Evolutionary conservation across 345 rosid genomes (phyloP).

Genomic region (rapeseed (Brassica napus)): DNA sequence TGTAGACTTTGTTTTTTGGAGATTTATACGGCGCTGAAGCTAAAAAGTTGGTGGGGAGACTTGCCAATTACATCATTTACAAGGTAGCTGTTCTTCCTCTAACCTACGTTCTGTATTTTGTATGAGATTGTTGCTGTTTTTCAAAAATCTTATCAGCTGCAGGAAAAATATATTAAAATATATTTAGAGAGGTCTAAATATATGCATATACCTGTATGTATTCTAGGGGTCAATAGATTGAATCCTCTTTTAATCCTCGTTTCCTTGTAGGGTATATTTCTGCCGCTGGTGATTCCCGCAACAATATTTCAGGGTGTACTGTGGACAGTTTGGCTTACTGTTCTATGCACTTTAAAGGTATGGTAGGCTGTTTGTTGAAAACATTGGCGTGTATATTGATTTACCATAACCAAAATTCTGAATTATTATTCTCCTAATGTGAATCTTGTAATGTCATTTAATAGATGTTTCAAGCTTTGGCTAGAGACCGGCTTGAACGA

Average conservation of each 20-base stretch:
- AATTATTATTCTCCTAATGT: slow-evolving; percentile 15
- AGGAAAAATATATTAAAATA: background rate
- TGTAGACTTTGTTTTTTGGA: slow-evolving; percentile 85
- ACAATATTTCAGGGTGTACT: slow-evolving; percentile 76
- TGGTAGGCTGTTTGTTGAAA: slow-evolving; percentile 7
- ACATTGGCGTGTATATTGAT: slow-evolving; percentile 18
- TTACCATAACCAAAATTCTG: background rate
- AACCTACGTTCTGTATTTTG: slow-evolving; percentile 12
- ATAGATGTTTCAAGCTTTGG: slow-evolving; percentile 98
- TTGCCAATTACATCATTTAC: slow-evolving; percentile 87
- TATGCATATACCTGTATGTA: too few relatives aligned
- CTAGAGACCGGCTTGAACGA: slow-evolving; percentile 93
- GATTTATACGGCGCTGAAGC: slow-evolving; percentile 79
- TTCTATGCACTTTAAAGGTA: slow-evolving; percentile 90
- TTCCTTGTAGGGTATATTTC: slow-evolving; percentile 68
- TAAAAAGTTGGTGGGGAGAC: slow-evolving; percentile 80
- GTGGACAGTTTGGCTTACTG: slow-evolving; percentile 87
- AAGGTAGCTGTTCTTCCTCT: slow-evolving; percentile 59
- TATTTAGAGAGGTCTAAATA: background rate
- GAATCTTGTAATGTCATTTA: slow-evolving; percentile 29
- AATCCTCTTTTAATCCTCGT: slow-evolving; percentile 3
- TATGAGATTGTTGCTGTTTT: slow-evolving; percentile 13
- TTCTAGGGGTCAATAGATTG: background rate
- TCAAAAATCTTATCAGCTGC: slow-evolving; percentile 9
- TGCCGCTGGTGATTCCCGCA: slow-evolving; percentile 87